Conservation (phyloP, 768 basidiomycete species). For the Pleurotus cornucopiae region DNA sequence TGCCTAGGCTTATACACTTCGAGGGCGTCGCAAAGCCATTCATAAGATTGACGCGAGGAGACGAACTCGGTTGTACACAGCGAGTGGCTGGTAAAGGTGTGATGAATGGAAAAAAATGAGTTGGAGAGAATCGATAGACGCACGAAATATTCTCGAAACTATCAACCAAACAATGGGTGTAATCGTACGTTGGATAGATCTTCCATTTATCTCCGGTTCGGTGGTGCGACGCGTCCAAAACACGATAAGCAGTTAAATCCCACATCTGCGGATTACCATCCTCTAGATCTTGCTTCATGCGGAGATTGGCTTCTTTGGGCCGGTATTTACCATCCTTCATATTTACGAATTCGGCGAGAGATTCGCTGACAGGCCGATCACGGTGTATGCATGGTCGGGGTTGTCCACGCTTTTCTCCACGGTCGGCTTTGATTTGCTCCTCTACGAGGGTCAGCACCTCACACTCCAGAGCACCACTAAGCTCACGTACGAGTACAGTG, state of each 20-base stretch:
- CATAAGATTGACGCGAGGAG: slow-evolving; percentile 93
- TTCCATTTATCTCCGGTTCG: slow-evolving; percentile 92
- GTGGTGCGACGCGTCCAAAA: slow-evolving; percentile 87
- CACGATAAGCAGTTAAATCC: slow-evolving; percentile 96
- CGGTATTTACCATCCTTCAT: slow-evolving; percentile 91
- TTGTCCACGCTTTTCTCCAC: slow-evolving; percentile 80
- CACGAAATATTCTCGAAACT: slow-evolving; percentile 99
- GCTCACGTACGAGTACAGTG: slow-evolving; percentile 83
- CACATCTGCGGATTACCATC: slow-evolving; percentile 99
- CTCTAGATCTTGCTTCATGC: slow-evolving; percentile 95
- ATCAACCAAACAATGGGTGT: slow-evolving; percentile 97
- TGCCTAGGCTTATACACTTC: slow-evolving; percentile 96
- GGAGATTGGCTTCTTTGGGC: slow-evolving; percentile 87
- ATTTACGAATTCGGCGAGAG: slow-evolving; percentile 79
- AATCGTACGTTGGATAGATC: slow-evolving; percentile 98
- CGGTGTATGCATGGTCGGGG: slow-evolving; percentile 88
- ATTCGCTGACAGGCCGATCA: slow-evolving; percentile 80
- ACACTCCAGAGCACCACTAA: too few relatives aligned
- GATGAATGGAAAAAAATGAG: slow-evolving; percentile 7
- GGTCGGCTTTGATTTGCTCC: slow-evolving; percentile 86
- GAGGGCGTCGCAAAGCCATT: slow-evolving; percentile 98
- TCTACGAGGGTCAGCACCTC: slow-evolving; percentile 37
- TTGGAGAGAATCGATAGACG: slow-evolving; percentile 27
- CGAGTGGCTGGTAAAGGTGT: slow-evolving; percentile 65
- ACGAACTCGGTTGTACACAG: slow-evolving; percentile 96